Conservation (phyloP, 352 stramenopile species). For the Phytophthora multivora region DNA sequence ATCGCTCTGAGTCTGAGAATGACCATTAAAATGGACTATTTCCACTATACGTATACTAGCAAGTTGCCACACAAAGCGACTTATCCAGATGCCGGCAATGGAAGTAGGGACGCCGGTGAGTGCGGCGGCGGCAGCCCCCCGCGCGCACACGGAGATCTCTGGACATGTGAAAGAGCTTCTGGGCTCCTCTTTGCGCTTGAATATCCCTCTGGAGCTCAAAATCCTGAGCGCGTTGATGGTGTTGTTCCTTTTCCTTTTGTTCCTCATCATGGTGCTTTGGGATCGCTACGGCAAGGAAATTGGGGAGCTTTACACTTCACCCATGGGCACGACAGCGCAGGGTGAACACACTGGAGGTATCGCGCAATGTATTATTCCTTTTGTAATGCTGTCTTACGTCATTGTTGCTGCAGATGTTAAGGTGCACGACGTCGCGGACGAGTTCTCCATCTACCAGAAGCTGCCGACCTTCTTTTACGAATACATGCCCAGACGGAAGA, state of each 20-base stretch:
- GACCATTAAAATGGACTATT: no score
- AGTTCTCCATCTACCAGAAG: slow-evolving; percentile 87
- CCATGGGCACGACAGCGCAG: slow-evolving; percentile 28
- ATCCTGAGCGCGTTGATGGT: slow-evolving; percentile 65
- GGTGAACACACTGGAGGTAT: slow-evolving; percentile 39
- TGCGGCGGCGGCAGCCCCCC: slow-evolving; percentile 8
- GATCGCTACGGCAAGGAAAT: slow-evolving; percentile 87
- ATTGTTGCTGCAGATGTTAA: slow-evolving; percentile 44
- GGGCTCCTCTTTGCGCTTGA: slow-evolving; percentile 35
- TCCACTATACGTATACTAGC: no score
- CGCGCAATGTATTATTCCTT: not conserved
- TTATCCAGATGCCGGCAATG: slow-evolving; percentile 19
- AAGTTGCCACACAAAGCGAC: not conserved
- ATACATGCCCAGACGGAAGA: slow-evolving; percentile 79
- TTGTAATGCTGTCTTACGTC: not conserved
- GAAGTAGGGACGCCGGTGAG: slow-evolving; percentile 8
- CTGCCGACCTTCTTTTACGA: slow-evolving; percentile 90
- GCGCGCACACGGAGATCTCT: slow-evolving; percentile 26
- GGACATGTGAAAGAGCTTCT: slow-evolving; percentile 39
- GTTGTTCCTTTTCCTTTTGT: slow-evolving; percentile 81
- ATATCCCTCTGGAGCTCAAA: slow-evolving; percentile 68
- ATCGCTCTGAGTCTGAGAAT: no score
- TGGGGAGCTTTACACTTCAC: slow-evolving; percentile 72
- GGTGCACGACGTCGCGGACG: slow-evolving; percentile 74
- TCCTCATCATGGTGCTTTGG: slow-evolving; percentile 84